Conservation (phyloP, 2,329 filamentous ascomycete genomes). For the Tolypocladium tropicale region DNA sequence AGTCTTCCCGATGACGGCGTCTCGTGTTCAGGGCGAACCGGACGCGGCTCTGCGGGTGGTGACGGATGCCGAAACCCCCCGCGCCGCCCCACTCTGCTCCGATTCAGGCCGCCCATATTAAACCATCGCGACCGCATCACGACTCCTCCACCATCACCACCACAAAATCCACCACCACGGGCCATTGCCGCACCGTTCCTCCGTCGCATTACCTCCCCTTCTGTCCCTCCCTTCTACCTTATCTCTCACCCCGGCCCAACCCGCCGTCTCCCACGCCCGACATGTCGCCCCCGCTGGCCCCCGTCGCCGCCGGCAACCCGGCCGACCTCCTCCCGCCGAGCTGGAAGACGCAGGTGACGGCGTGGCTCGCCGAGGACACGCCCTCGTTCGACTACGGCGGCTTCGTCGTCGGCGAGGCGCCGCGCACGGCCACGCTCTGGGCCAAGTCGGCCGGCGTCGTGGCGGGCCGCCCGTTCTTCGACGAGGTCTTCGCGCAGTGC, state of each 20-base stretch:
- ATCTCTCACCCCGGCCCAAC: too few species aligned
- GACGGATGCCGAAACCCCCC: background rate
- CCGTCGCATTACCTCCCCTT: too few species aligned
- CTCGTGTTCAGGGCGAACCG: too few species aligned
- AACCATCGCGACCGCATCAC: too few species aligned
- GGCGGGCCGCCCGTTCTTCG: constrained; percentile 88
- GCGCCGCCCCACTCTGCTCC: background rate
- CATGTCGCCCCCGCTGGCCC: background rate
- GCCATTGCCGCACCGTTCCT: background rate
- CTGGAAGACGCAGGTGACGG: constrained; percentile 70
- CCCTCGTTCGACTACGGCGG: constrained; percentile 96
- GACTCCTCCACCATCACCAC: background rate
- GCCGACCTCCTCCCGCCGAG: constrained; percentile 70
- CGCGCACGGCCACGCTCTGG: constrained; percentile 55
- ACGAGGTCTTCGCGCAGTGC: constrained; percentile 84
- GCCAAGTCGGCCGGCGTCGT: constrained; percentile 69
- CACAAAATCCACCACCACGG: background rate
- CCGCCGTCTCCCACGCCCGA: background rate
- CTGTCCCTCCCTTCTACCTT: background rate
- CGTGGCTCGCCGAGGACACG: constrained; percentile 93
- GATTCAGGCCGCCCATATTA: background rate
- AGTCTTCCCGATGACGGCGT: background rate
- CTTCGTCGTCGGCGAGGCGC: constrained; percentile 76
- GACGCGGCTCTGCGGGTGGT: background rate
- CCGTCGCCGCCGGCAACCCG: constrained; percentile 24